Evolutionary conservation across 805 yeast species (phyloP).

Genomic region (Wickerhamiella azymoides): DNA sequence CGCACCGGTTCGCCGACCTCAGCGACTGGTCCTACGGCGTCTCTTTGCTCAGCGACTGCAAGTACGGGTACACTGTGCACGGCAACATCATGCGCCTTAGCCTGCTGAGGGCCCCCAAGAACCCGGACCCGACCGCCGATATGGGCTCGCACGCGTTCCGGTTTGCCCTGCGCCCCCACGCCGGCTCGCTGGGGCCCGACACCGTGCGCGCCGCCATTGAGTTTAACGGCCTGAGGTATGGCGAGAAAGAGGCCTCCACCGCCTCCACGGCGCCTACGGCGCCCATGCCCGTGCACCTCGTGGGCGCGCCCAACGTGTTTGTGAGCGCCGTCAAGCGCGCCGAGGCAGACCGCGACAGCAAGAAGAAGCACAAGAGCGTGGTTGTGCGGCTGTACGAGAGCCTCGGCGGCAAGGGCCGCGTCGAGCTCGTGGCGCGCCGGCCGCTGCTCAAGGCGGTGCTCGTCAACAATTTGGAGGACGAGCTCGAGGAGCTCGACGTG

Average conservation of each 20-base stretch:
- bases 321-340: constrained; percentile 73
- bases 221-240: constrained; percentile 43
- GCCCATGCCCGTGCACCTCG: constrained; percentile 8
- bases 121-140: constrained; percentile 90
- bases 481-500: constrained; percentile 23
- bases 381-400: constrained; percentile 74
- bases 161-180: constrained; percentile 76
- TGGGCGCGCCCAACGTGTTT: constrained; percentile 47
- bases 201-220: constrained; percentile 66
- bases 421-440: constrained; percentile 34
- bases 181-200: constrained; percentile 45
- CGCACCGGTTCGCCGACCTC: constrained; percentile 85
- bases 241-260: not conserved
- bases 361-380: constrained; percentile 34
- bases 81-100: constrained; percentile 87
- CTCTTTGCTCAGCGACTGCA: constrained; percentile 64
- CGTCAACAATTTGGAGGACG: constrained; percentile 31
- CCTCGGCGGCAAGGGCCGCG: constrained; percentile 63
- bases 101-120: constrained; percentile 77
- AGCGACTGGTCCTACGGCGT: constrained; percentile 83
- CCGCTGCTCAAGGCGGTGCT: constrained; percentile 42
- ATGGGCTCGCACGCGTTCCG: constrained; percentile 77
- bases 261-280: constrained; percentile 6
- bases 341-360: constrained; percentile 55
- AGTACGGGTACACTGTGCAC: constrained; percentile 85